Percentiles rank a stretch among this genome's conserved stretches.
phyloP scores from a whole-genome alignment of 352 stramenopile species.

The Globisporangium mamillatum region DNA sequence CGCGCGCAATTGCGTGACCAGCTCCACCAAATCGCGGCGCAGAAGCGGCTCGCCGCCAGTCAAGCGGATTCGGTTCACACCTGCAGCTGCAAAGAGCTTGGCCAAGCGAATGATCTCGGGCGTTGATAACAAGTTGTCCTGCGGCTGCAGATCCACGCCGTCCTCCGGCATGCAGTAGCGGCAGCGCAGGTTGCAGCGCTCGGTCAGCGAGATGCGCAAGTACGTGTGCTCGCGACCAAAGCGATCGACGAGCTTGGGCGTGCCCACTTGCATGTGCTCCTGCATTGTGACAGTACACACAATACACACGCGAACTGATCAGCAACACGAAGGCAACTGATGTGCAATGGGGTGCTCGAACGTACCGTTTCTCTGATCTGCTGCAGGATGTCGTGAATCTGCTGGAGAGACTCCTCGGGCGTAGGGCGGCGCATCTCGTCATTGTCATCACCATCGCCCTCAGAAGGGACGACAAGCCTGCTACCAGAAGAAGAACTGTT shows the following conservation, averaged over 20 bases:
- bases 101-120: slow-evolving; percentile 91
- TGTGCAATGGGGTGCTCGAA: not conserved
- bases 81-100: slow-evolving; percentile 84
- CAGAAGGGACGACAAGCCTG: not conserved
- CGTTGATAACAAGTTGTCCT: slow-evolving; percentile 77
- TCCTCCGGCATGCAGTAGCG: slow-evolving; percentile 97
- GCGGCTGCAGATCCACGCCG: slow-evolving; percentile 85
- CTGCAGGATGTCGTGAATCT: slow-evolving; percentile 27
- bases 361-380: slow-evolving; percentile 20
- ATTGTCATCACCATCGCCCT: not conserved
- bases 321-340: not conserved
- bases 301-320: not conserved
- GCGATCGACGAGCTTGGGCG: slow-evolving; percentile 61
- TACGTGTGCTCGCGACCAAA: slow-evolving; percentile 93
- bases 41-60: slow-evolving; percentile 93
- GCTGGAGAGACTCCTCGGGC: slow-evolving; percentile 24
- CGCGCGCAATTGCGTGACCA: slow-evolving; percentile 45
- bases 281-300: not conserved
- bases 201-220: slow-evolving; percentile 94
- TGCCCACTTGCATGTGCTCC: slow-evolving; percentile 4
- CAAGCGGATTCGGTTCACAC: slow-evolving; percentile 92
- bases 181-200: slow-evolving; percentile 96
- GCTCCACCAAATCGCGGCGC: slow-evolving; percentile 48
- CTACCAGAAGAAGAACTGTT: not conserved
- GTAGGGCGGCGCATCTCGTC: slow-evolving; percentile 9